Conservation (phyloP, 2,329 filamentous ascomycete species). For the Lasiodiplodia citricola region DNA sequence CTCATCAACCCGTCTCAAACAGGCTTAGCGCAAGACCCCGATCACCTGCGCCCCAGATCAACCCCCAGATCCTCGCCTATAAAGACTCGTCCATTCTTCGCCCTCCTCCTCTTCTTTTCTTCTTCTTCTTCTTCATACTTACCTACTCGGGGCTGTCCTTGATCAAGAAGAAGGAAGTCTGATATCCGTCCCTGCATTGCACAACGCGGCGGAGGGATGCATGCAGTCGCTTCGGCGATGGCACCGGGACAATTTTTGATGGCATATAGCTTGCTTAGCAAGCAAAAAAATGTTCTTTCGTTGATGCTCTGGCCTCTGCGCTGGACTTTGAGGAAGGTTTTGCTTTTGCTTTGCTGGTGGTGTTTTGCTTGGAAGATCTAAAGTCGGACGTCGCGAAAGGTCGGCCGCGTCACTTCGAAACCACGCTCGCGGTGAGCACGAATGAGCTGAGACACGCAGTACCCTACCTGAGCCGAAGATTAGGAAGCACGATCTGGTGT, state of each 20-base stretch:
- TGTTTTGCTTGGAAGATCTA: neutral
- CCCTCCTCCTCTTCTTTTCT: neutral
- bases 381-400: neutral
- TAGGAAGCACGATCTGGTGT: too few species aligned
- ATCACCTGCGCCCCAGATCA: too few species aligned
- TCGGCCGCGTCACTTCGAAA: neutral
- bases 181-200: neutral
- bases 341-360: neutral
- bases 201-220: neutral
- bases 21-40: too few species aligned
- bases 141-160: neutral
- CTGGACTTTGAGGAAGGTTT: conserved; percentile 1
- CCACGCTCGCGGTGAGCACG: neutral
- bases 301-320: neutral
- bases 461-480: too few species aligned
- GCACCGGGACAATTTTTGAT: conserved; percentile 6
- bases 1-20: too few species aligned
- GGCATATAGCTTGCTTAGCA: neutral
- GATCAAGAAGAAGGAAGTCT: neutral
- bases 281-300: neutral
- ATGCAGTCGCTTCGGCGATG: neutral
- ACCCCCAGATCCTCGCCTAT: neutral
- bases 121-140: neutral
- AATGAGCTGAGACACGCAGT: too few species aligned
- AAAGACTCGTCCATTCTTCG: neutral